Conservation (phyloP, 2,329 filamentous ascomycete genomes). For the Ceratocystis eucalypticola region DNA sequence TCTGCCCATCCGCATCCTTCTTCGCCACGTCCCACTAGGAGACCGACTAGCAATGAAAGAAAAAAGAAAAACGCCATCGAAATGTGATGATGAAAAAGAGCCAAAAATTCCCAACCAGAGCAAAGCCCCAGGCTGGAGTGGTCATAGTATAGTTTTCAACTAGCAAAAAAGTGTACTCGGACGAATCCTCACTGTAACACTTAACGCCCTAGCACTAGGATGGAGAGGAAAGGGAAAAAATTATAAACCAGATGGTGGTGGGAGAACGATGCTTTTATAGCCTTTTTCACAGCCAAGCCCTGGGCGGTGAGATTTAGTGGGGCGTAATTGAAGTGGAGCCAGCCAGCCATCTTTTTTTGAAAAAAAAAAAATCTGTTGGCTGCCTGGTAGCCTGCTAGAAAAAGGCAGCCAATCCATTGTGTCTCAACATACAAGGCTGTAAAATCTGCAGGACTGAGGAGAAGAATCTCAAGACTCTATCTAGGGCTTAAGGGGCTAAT, state of each 20-base stretch:
- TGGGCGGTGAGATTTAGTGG: slow-evolving; percentile 14
- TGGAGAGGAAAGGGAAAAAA: slow-evolving; percentile 37
- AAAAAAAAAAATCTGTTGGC: neutral
- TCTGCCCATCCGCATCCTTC: slow-evolving; percentile 25
- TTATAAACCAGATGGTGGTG: slow-evolving; percentile 19
- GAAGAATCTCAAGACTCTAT: neutral
- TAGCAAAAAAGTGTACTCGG: slow-evolving; percentile 65
- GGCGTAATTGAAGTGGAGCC: neutral
- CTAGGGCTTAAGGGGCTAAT: neutral
- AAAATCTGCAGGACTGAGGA: neutral
- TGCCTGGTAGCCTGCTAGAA: neutral
- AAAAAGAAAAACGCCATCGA: slow-evolving; percentile 22
- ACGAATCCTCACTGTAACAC: slow-evolving; percentile 69
- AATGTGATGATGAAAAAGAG: slow-evolving; percentile 26
- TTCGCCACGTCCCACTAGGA: slow-evolving; percentile 28
- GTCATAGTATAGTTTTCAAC: slow-evolving; percentile 73
- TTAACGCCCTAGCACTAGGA: slow-evolving; percentile 60
- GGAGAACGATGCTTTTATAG: slow-evolving; percentile 27
- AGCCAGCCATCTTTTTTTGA: neutral
- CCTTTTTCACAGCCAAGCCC: neutral
- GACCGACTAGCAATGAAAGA: slow-evolving; percentile 32
- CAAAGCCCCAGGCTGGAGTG: slow-evolving; percentile 49
- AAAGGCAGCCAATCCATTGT: too few species aligned
- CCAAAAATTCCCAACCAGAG: slow-evolving; percentile 63
- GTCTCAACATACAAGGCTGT: too few species aligned